Evolutionary conservation across 140 eudicot genomes (phyloP).

Genomic region (Bidens hawaiensis): DNA sequence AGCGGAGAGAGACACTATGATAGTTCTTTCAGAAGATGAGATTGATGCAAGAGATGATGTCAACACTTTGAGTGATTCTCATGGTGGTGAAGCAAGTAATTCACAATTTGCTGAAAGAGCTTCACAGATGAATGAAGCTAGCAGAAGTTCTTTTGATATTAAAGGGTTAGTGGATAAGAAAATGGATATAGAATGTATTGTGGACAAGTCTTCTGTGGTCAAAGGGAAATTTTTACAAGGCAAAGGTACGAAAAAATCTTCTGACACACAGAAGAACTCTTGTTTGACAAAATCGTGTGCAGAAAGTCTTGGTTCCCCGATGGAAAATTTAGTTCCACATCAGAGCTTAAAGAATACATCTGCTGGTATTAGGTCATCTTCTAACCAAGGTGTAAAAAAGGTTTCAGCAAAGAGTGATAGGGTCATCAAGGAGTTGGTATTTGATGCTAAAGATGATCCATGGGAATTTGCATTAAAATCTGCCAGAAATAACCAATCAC

Average conservation of each 20-base stretch:
- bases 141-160: slow-evolving; percentile 12
- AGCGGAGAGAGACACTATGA: slow-evolving; percentile 29
- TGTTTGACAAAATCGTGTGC: slow-evolving; percentile 28
- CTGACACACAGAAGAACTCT: slow-evolving; percentile 21
- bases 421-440: slow-evolving; percentile 48
- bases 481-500: slow-evolving; percentile 48
- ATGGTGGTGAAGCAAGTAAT: slow-evolving; percentile 22
- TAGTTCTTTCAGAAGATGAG: slow-evolving; percentile 86
- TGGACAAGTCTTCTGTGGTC: slow-evolving; percentile 22
- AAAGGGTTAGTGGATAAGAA: slow-evolving; percentile 18
- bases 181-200: slow-evolving; percentile 24
- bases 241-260: slow-evolving; percentile 25
- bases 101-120: slow-evolving; percentile 27
- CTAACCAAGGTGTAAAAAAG: slow-evolving; percentile 23
- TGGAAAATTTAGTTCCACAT: slow-evolving; percentile 16
- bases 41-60: slow-evolving; percentile 27
- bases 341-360: slow-evolving; percentile 25
- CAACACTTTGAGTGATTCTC: slow-evolving; percentile 16
- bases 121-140: slow-evolving; percentile 15
- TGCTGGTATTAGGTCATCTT: slow-evolving; percentile 16
- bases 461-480: slow-evolving; percentile 74
- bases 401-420: slow-evolving; percentile 34
- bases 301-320: slow-evolving; percentile 19
- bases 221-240: slow-evolving; percentile 29
- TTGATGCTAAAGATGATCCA: slow-evolving; percentile 68